Conservation (phyloP, 1,284 basidiomycete species). For the Microbotryum violaceum region DNA sequence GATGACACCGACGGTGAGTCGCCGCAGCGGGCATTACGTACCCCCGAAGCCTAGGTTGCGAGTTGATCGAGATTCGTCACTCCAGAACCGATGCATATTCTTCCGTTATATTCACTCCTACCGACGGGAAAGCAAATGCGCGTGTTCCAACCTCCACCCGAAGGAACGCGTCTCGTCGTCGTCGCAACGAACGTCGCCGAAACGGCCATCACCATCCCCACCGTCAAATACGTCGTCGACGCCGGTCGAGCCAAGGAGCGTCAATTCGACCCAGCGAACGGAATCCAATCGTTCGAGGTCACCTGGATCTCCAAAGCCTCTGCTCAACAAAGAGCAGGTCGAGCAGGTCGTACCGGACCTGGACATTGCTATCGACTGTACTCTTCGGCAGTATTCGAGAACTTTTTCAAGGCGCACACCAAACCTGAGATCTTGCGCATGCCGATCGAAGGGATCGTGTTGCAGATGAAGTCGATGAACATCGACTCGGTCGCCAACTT, state of each 20-base stretch:
- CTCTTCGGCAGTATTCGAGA: slow-evolving; percentile 71
- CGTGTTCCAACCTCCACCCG: slow-evolving; percentile 60
- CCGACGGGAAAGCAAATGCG: slow-evolving; percentile 65
- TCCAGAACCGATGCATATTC: slow-evolving; percentile 59
- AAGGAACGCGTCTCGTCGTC: slow-evolving; percentile 58
- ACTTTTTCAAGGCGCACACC: slow-evolving; percentile 80
- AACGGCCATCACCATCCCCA: slow-evolving; percentile 68
- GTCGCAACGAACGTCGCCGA: slow-evolving; percentile 72
- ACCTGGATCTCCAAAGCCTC: slow-evolving; percentile 70
- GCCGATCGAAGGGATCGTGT: slow-evolving; percentile 92
- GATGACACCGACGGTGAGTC: slow-evolving; percentile 56
- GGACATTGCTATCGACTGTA: slow-evolving; percentile 73
- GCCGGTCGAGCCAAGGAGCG: slow-evolving; percentile 73
- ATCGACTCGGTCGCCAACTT: slow-evolving; percentile 95
- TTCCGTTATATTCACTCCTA: slow-evolving; percentile 65
- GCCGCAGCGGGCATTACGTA: neutral
- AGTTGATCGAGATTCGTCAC: neutral
- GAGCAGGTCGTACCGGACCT: slow-evolving; percentile 67
- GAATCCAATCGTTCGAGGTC: slow-evolving; percentile 64
- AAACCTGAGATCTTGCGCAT: slow-evolving; percentile 89
- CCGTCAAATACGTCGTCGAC: slow-evolving; percentile 68
- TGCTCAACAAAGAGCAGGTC: slow-evolving; percentile 62
- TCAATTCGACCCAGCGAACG: slow-evolving; percentile 54
- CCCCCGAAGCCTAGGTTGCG: neutral
- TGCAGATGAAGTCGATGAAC: slow-evolving; percentile 99